Conservation (phyloP, 805 yeast genomes). For the Torulaspora delbrueckii region DNA sequence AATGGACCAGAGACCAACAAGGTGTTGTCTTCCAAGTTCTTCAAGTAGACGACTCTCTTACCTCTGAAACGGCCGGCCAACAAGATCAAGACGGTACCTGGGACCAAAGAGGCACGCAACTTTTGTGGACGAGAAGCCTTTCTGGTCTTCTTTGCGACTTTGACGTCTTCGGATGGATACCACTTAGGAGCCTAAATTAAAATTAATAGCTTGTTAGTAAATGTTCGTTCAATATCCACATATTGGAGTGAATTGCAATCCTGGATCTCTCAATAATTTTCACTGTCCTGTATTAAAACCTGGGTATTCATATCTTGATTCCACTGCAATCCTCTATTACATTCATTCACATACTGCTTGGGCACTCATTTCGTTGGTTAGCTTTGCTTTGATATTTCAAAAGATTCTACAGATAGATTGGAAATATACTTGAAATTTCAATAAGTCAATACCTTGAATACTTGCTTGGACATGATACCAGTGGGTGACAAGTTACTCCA, state of each 20-base stretch:
- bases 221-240: background rate
- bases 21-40: conserved; percentile 96
- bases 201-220: conserved; percentile 20
- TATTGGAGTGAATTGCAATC: background rate
- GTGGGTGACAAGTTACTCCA: background rate
- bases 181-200: conserved; percentile 68
- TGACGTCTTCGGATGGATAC: conserved; percentile 90
- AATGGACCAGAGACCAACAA: conserved; percentile 97
- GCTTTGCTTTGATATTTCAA: conserved; percentile 16
- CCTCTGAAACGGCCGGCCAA: conserved; percentile 99
- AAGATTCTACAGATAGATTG: background rate
- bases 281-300: too few species aligned
- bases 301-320: too few species aligned
- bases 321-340: background rate
- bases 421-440: conserved; percentile 5
- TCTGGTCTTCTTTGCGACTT: conserved; percentile 85
- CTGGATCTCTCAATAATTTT: too few species aligned
- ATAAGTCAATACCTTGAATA: background rate
- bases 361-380: conserved; percentile 35
- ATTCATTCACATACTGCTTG: conserved; percentile 29
- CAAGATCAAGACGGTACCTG: conserved; percentile 96
- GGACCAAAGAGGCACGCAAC: conserved; percentile 91
- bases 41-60: conserved; percentile 97
- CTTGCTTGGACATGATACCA: background rate
- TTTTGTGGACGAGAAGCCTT: conserved; percentile 89